Conservation (phyloP, 2,329 filamentous ascomycete genomes). For the Pezicula carpinea region DNA sequence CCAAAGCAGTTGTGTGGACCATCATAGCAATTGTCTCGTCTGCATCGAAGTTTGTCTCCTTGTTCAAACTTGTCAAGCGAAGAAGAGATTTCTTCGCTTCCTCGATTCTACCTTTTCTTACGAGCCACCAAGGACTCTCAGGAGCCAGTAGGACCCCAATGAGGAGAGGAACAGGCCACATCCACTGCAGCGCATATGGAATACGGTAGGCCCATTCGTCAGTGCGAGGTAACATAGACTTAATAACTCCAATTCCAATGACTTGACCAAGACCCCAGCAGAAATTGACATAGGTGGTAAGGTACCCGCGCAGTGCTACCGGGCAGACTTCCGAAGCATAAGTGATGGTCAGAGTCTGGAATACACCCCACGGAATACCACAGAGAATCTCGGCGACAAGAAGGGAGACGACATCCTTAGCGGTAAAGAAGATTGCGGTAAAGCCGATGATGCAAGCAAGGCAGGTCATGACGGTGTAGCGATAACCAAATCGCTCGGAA, state of each 20-base stretch:
- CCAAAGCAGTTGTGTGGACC: slow-evolving; percentile 51
- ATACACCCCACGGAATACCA: slow-evolving; percentile 42
- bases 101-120: slow-evolving; percentile 39
- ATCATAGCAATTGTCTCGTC: slow-evolving; percentile 50
- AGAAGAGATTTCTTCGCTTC: slow-evolving; percentile 37
- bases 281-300: slow-evolving; percentile 52
- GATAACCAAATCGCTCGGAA: slow-evolving; percentile 46
- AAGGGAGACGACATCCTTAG: slow-evolving; percentile 39
- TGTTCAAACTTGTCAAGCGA: slow-evolving; percentile 30
- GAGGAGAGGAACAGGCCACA: slow-evolving; percentile 46
- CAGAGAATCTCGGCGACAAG: slow-evolving; percentile 46
- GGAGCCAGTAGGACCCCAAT: slow-evolving; percentile 42
- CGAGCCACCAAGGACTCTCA: slow-evolving; percentile 41
- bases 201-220: slow-evolving; percentile 49
- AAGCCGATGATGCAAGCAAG: slow-evolving; percentile 40
- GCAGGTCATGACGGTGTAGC: slow-evolving; percentile 44
- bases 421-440: slow-evolving; percentile 47
- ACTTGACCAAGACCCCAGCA: slow-evolving; percentile 50
- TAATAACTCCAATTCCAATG: slow-evolving; percentile 46
- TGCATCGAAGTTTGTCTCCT: slow-evolving; percentile 38
- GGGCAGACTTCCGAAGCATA: slow-evolving; percentile 48
- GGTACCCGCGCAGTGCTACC: slow-evolving; percentile 48
- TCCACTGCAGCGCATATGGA: slow-evolving; percentile 47
- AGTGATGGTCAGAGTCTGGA: slow-evolving; percentile 34
- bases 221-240: slow-evolving; percentile 37